Evolutionary conservation across 2,329 filamentous ascomycete species (phyloP).

Genomic region (Claviceps humidiphila): DNA sequence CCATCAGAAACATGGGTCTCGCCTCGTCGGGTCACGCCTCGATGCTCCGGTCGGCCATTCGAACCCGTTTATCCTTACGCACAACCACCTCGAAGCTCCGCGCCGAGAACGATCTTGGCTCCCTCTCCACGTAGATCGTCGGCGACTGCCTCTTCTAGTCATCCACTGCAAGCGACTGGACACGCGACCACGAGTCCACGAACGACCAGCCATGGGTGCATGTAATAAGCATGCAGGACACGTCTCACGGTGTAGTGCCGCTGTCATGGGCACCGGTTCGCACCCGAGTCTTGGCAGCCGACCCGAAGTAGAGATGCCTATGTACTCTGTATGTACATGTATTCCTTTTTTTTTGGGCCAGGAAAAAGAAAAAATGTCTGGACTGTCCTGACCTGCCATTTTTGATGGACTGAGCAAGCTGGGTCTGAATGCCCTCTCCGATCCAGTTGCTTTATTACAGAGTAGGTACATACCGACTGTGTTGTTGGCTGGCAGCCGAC

Average conservation of each 20-base stretch:
- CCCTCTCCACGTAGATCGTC: neutral
- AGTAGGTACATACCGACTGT: neutral
- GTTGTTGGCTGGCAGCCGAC: neutral
- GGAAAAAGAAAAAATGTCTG: neutral
- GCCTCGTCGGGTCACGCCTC: neutral
- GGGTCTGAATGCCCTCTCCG: too few relatives aligned
- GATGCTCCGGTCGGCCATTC: neutral
- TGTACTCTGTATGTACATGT: too few relatives aligned
- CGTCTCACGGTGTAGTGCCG: neutral
- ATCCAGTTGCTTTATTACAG: too few relatives aligned
- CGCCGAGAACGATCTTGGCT: neutral
- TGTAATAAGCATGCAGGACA: neutral
- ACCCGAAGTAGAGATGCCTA: neutral
- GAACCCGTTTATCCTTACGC: neutral
- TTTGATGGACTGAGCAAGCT: neutral
- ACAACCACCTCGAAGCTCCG: neutral
- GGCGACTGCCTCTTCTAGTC: conserved; percentile 1
- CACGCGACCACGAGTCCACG: neutral
- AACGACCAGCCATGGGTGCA: neutral
- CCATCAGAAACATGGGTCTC: neutral
- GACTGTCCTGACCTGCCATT: neutral
- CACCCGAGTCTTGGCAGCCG: neutral
- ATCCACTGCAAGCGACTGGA: neutral
- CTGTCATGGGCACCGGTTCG: neutral
- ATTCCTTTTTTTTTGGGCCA: neutral